Conservation (phyloP, 192 early-diverging fungal genomes). For the Phycomyces nitens region DNA sequence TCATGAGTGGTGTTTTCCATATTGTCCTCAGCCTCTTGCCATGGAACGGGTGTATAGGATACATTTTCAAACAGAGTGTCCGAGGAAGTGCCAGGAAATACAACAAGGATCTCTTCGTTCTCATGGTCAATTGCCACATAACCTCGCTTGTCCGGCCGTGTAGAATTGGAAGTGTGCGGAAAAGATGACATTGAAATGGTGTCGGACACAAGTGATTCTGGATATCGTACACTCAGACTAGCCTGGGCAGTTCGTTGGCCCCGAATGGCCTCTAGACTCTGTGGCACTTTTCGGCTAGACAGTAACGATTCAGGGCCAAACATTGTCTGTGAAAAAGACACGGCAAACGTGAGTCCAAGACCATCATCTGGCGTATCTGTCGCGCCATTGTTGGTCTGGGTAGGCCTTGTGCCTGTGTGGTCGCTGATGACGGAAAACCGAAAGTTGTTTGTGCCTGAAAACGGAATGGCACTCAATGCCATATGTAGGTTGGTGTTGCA, state of each 20-base stretch:
- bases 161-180: background rate
- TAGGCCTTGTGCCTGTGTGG: background rate
- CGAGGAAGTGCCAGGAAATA: slow-evolving; percentile 16
- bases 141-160: slow-evolving; percentile 2
- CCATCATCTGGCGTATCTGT: background rate
- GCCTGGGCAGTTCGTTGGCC: background rate
- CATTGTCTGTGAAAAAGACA: background rate
- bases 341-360: background rate
- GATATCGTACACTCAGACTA: no score
- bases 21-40: slow-evolving; percentile 20
- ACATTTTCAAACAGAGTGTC: slow-evolving; percentile 13
- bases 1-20: background rate
- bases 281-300: background rate
- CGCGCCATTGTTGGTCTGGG: background rate
- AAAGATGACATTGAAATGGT: background rate
- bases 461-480: background rate
- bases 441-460: background rate
- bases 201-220: background rate
- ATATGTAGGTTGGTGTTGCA: background rate
- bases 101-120: slow-evolving; percentile 25
- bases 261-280: background rate
- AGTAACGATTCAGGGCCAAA: background rate
- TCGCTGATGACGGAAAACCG: no score
- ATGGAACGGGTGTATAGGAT: slow-evolving; percentile 15
- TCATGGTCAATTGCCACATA: slow-evolving; percentile 22